phyloP scores from a whole-genome alignment of 2,329 filamentous ascomycete species.

The Epichloe aotearoae region DNA sequence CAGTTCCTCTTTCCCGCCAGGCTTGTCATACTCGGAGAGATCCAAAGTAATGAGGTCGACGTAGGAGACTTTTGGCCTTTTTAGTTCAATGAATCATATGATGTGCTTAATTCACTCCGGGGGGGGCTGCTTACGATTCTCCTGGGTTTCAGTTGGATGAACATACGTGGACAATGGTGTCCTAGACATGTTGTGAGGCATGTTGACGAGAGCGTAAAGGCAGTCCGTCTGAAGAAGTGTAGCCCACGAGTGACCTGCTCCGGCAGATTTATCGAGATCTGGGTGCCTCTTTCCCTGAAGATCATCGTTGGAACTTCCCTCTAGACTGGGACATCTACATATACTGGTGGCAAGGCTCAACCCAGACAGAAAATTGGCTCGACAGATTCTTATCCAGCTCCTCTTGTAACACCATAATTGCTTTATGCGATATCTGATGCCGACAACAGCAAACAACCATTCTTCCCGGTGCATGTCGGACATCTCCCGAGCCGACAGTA shows the following conservation, averaged over 20 bases:
- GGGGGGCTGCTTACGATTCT: neutral
- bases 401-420: neutral
- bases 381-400: neutral
- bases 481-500: neutral
- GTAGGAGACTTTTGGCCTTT: constrained; percentile 25
- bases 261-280: no score
- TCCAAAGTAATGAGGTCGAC: constrained; percentile 45
- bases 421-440: neutral
- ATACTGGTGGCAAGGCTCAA: neutral
- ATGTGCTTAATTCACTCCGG: neutral
- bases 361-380: neutral
- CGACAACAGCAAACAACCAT: neutral
- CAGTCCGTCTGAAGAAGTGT: neutral
- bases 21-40: constrained; percentile 37
- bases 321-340: neutral
- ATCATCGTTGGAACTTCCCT: neutral
- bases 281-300: no score
- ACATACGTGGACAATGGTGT: neutral
- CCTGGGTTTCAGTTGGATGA: neutral
- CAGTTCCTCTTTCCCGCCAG: constrained; percentile 39
- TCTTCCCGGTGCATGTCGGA: neutral
- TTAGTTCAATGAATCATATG: neutral
- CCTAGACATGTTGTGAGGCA: neutral
- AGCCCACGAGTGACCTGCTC: neutral
- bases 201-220: neutral